Evolutionary conservation across 2,329 filamentous ascomycete species (phyloP).

Genomic region (Nemania abortiva): DNA sequence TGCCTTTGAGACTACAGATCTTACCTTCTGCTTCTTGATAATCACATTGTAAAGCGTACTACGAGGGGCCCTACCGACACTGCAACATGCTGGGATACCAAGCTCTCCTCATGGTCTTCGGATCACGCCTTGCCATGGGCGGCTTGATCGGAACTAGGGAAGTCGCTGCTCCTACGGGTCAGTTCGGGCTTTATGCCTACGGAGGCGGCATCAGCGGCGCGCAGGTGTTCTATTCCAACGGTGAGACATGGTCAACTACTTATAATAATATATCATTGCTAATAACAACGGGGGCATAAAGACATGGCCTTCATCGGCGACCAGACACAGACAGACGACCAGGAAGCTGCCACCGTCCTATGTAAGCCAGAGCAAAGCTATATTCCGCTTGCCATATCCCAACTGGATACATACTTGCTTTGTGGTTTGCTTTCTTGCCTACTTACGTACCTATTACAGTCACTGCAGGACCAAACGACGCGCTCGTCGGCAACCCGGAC

Average conservation of each 20-base stretch:
- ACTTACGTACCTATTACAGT: slow-evolving; percentile 11
- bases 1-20: background rate
- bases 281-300: slow-evolving; percentile 1
- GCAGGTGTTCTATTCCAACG: slow-evolving; percentile 43
- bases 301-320: slow-evolving; percentile 34
- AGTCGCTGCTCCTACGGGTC: slow-evolving; percentile 33
- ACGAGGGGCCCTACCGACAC: background rate
- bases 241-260: slow-evolving; percentile 33
- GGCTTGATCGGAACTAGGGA: slow-evolving; percentile 11
- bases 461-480: slow-evolving; percentile 37
- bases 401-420: background rate
- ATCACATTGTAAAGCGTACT: background rate
- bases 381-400: background rate
- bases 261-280: background rate
- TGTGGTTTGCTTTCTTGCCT: background rate
- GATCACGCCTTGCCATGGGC: slow-evolving; percentile 20
- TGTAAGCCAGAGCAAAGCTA: slow-evolving; percentile 36
- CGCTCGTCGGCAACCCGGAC: slow-evolving; percentile 42
- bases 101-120: slow-evolving; percentile 7
- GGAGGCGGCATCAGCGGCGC: slow-evolving; percentile 45
- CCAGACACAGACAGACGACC: slow-evolving; percentile 24
- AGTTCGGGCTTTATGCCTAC: slow-evolving; percentile 49
- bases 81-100: slow-evolving; percentile 18
- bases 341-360: slow-evolving; percentile 35
- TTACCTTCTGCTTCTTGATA: background rate